Base-by-base conservation (phyloP, 1,139 yeast genomes). In the Scheffersomyces cryptocercus region DNA sequence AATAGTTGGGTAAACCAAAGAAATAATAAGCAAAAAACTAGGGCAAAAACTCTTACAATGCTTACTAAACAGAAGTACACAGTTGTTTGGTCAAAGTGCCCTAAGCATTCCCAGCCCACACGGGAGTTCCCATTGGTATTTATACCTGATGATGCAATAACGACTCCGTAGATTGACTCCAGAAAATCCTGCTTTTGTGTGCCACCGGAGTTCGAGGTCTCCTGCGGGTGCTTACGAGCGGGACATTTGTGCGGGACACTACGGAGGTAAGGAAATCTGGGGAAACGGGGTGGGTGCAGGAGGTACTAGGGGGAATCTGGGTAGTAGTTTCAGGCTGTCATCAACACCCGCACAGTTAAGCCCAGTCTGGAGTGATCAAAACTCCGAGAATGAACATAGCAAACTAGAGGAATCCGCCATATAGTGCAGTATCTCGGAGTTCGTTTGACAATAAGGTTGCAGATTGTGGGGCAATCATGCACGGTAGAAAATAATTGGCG, bases 201-300 rank as follows among this genome's bases (percentile, higher is more conserved):
- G n/a, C 35, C 35, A 4, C 35, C 14, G 33, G 33, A 30, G 33
- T 31, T 31, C 14, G 10, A 31, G 5, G 4, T n/a, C 35, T 31
- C 10, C n/a, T 20, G 26, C 26, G 26, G 26, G 26, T 20, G 26
- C 26, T 20, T 20, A 31, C 24, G 35, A 31, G 35, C 35, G 35
- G 35, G 35, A 31, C 35, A 31, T 14, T 31, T 31, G 35, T 31
- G 35, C 35, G 35, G 35, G 35, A 31, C 35, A 31, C 13, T 31
- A 31, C 20, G 15, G 35, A 20, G 15, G 26, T 20, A 20, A 20
- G 35, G 20, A 30, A 31, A 31, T 31, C 35, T 31, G 35, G 35
- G 35, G 35, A 31, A 31, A 14, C 20, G 4, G 33, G 26, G 26
- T 7, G 26, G 26, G 26, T 20, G 26, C 26, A 20, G 26, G 26